These are phyloP conservation scores for Calocera viscosa DNA, from an alignment of 768 basidiomycete species.

Conservation along the genomic window DNA sequence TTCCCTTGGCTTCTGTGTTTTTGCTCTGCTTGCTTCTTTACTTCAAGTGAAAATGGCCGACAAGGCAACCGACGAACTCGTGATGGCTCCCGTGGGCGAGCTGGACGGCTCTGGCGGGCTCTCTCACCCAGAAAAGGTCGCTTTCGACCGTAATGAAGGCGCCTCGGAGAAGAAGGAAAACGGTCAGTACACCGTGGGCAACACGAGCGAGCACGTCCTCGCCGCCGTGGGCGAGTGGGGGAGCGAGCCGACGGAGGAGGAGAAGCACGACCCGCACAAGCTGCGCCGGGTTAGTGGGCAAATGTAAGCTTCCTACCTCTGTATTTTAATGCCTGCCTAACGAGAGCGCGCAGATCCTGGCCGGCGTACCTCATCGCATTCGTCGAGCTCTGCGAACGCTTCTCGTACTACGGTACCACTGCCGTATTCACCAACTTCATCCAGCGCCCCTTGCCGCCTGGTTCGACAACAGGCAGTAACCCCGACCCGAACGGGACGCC, in stretches of 20 bases:
- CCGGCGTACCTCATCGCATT: conserved; percentile 19
- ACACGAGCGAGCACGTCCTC: background rate
- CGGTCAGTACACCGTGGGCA: background rate
- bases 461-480: conserved; percentile 24
- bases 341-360: background rate
- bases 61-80: background rate
- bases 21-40: background rate
- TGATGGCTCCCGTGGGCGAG: background rate
- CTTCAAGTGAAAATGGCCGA: background rate
- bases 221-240: background rate
- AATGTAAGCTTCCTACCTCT: background rate
- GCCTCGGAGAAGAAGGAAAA: background rate
- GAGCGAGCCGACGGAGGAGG: background rate
- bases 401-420: conserved; percentile 23
- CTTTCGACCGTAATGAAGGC: background rate
- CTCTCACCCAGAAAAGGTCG: background rate
- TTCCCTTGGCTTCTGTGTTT: background rate
- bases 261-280: background rate
- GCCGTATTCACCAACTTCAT: conserved; percentile 26
- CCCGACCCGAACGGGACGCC: conserved; percentile 21
- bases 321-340: background rate
- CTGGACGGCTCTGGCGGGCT: background rate
- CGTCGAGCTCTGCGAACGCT: conserved; percentile 24
- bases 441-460: conserved; percentile 22
- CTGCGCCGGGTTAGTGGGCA: background rate